These are phyloP conservation scores for Sarocladium oryzae DNA, from an alignment of 2,329 filamentous ascomycete genomes.

Conservation along the genomic window DNA sequence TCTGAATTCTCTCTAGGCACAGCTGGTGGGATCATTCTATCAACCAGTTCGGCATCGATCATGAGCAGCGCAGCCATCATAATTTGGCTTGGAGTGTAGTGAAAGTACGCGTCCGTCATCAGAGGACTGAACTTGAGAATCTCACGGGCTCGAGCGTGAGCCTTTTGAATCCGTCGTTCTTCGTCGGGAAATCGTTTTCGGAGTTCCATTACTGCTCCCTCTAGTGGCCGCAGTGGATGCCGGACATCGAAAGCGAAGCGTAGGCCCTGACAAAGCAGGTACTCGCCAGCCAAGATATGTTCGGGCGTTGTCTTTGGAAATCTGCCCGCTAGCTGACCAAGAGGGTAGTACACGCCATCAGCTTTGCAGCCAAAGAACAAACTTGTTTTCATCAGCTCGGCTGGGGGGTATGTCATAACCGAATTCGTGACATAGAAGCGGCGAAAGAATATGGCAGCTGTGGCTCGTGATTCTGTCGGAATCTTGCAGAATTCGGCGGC, in stretches of 20 bases:
- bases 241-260: slow-evolving; percentile 90
- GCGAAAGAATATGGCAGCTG: slow-evolving; percentile 81
- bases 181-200: slow-evolving; percentile 59
- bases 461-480: slow-evolving; percentile 48
- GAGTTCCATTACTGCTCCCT: slow-evolving; percentile 81
- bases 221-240: slow-evolving; percentile 82
- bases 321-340: slow-evolving; percentile 58
- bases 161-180: slow-evolving; percentile 45
- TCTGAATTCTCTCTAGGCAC: slow-evolving; percentile 16
- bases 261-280: slow-evolving; percentile 83
- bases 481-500: slow-evolving; percentile 48
- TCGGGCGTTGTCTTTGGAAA: slow-evolving; percentile 68
- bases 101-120: slow-evolving; percentile 93
- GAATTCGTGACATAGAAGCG: slow-evolving; percentile 96
- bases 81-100: slow-evolving; percentile 91
- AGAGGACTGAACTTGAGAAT: slow-evolving; percentile 74
- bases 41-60: slow-evolving; percentile 60
- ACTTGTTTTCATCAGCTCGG: slow-evolving; percentile 80
- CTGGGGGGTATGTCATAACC: slow-evolving; percentile 91
- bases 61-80: slow-evolving; percentile 76
- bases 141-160: slow-evolving; percentile 66
- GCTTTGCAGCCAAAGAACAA: slow-evolving; percentile 93
- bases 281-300: slow-evolving; percentile 84
- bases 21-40: slow-evolving; percentile 36
- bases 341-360: slow-evolving; percentile 71